These are phyloP conservation scores for Camelina hispida DNA, from an alignment of 345 rosid genomes.

Conservation along the genomic window DNA sequence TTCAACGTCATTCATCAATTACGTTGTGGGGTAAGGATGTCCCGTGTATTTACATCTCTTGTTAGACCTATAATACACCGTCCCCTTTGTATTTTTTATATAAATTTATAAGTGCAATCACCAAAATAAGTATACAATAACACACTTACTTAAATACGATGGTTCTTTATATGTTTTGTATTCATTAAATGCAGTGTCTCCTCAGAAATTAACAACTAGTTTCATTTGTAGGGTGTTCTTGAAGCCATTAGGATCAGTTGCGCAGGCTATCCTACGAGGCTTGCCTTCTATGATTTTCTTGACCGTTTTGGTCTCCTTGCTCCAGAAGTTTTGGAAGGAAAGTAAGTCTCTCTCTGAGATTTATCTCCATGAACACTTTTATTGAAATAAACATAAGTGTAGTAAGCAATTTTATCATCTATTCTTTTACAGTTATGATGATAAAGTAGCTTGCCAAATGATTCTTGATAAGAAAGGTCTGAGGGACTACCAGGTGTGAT, in stretches of 20 bases:
- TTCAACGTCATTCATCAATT: slow-evolving; percentile 86
- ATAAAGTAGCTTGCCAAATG: slow-evolving; percentile 86
- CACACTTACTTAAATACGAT: slow-evolving; percentile 9
- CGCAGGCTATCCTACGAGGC: slow-evolving; percentile 99
- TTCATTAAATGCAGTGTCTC: slow-evolving; percentile 27
- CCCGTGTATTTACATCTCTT: slow-evolving; percentile 23
- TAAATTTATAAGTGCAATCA: background rate
- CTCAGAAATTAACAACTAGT: slow-evolving; percentile 19
- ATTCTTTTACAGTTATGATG: slow-evolving; percentile 67
- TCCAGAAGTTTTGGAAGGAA: slow-evolving; percentile 91
- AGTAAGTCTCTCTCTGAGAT: slow-evolving; percentile 51
- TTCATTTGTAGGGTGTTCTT: slow-evolving; percentile 64
- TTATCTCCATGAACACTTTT: slow-evolving; percentile 26
- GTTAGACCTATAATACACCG: slow-evolving; percentile 15
- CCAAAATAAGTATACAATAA: slow-evolving; percentile 18
- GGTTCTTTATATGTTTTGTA: slow-evolving; percentile 13
- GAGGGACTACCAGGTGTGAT: slow-evolving; percentile 89
- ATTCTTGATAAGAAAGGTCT: slow-evolving; percentile 89
- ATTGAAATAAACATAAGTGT: slow-evolving; percentile 30
- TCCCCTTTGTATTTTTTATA: slow-evolving; percentile 4
- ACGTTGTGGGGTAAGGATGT: slow-evolving; percentile 95
- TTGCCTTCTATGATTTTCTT: slow-evolving; percentile 91
- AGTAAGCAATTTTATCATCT: slow-evolving; percentile 31
- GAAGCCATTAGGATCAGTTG: slow-evolving; percentile 99
- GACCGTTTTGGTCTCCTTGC: slow-evolving; percentile 97